phyloP scores from a whole-genome alignment of 2,329 filamentous ascomycete genomes.

The Erysiphe pulchra region DNA sequence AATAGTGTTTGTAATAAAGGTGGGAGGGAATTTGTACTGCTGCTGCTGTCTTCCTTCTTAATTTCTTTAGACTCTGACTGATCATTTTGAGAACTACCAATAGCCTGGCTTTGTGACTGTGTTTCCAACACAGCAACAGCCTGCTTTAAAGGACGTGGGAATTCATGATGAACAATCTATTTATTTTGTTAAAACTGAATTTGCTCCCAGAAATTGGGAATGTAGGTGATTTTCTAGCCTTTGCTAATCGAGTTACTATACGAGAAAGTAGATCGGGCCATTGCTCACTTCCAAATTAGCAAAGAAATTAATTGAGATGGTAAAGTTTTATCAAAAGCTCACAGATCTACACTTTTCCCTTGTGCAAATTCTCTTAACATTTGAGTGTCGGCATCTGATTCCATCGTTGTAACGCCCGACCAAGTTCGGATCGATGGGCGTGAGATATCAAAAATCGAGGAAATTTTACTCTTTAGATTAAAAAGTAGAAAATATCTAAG shows the following conservation, averaged over 20 bases:
- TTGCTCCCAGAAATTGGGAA: not conserved
- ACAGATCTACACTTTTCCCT: conserved; percentile 30
- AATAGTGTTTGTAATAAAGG: conserved; percentile 37
- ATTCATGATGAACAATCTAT: conserved; percentile 24
- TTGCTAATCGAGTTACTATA: conserved; percentile 15
- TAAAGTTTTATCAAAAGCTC: conserved; percentile 11
- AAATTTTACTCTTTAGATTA: no score
- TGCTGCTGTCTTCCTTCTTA: conserved; percentile 15
- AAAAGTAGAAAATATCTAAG: no score
- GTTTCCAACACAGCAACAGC: conserved; percentile 36
- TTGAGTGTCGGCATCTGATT: conserved; percentile 25
- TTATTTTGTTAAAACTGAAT: conserved; percentile 19
- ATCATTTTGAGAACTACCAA: conserved; percentile 6
- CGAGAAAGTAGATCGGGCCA: conserved; percentile 17
- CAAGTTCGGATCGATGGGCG: not conserved
- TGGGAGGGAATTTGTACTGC: conserved; percentile 21
- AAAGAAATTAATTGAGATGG: conserved; percentile 1
- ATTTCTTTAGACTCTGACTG: conserved; percentile 47
- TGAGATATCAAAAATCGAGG: no score
- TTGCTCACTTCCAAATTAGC: conserved; percentile 12
- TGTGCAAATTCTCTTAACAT: conserved; percentile 18
- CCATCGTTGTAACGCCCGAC: conserved; percentile 18
- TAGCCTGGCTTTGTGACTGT: conserved; percentile 22
- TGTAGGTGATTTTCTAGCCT: conserved; percentile 9
- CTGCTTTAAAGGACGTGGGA: conserved; percentile 19